phyloP scores from a whole-genome alignment of 2,329 filamentous ascomycete species.

The Sporothrix variecibatus region DNA sequence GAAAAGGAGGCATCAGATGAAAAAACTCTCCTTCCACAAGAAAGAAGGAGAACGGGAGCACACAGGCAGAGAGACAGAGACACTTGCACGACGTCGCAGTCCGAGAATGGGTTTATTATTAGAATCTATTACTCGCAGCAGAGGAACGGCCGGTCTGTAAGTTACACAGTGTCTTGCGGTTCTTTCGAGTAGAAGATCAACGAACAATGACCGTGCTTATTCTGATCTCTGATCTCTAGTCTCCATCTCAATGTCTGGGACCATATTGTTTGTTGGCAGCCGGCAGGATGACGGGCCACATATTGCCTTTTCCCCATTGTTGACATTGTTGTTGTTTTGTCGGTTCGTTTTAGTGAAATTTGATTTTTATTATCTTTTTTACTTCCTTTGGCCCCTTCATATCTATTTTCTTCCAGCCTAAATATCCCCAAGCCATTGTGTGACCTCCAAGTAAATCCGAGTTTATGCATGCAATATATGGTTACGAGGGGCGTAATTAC shows the following conservation, averaged over 20 bases:
- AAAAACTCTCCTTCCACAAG: not conserved
- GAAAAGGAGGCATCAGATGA: not conserved
- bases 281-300: not conserved
- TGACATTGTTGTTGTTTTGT: not conserved
- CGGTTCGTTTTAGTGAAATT: not conserved
- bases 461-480: not conserved
- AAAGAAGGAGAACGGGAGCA: not conserved
- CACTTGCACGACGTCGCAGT: conserved; percentile 7
- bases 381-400: not conserved
- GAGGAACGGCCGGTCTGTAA: not conserved
- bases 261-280: not conserved
- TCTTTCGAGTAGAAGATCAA: not conserved
- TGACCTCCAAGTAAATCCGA: not conserved
- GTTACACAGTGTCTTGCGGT: not conserved
- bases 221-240: not conserved
- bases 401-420: conserved; percentile 1
- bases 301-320: not conserved
- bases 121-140: not conserved
- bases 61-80: conserved; percentile 2
- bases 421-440: not conserved
- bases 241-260: not conserved
- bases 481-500: conserved; percentile 4
- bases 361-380: not conserved
- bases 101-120: conserved; percentile 13
- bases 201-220: not conserved